Evolutionary conservation across 352 stramenopile genomes (phyloP).

Genomic region (Thraustochytrium striatum): DNA sequence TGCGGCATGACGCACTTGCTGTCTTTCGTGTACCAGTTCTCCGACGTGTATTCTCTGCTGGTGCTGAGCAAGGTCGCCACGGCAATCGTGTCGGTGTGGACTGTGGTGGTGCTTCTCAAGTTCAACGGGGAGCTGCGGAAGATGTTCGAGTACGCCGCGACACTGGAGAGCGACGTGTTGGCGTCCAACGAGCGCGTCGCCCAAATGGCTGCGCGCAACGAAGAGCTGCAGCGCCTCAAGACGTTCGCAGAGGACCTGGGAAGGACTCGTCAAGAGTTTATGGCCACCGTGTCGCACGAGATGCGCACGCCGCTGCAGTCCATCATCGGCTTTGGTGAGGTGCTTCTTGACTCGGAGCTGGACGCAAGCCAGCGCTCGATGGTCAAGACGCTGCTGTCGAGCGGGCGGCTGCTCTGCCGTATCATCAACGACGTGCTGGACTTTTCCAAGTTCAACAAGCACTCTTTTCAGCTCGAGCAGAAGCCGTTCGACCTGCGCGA

Average conservation of each 20-base stretch:
- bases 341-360: slow-evolving; percentile 66
- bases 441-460: slow-evolving; percentile 71
- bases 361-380: slow-evolving; percentile 16
- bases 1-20: slow-evolving; percentile 36
- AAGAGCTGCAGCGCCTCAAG: slow-evolving; percentile 30
- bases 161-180: neutral
- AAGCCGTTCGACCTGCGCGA: slow-evolving; percentile 69
- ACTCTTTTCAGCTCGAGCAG: slow-evolving; percentile 68
- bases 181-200: neutral
- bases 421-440: slow-evolving; percentile 68
- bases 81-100: slow-evolving; percentile 11
- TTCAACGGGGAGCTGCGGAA: neutral
- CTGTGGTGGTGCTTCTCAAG: neutral
- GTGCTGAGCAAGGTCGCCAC: slow-evolving; percentile 12
- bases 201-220: neutral
- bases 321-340: slow-evolving; percentile 69
- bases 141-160: neutral
- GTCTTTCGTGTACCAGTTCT: neutral
- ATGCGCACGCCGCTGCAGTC: slow-evolving; percentile 68
- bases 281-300: slow-evolving; percentile 52
- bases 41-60: neutral
- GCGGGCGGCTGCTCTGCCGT: slow-evolving; percentile 27
- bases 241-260: neutral
- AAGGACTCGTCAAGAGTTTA: slow-evolving; percentile 40
- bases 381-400: slow-evolving; percentile 36